Conservation (phyloP, 2,329 filamentous ascomycete genomes). For the Botrytis fabae region DNA sequence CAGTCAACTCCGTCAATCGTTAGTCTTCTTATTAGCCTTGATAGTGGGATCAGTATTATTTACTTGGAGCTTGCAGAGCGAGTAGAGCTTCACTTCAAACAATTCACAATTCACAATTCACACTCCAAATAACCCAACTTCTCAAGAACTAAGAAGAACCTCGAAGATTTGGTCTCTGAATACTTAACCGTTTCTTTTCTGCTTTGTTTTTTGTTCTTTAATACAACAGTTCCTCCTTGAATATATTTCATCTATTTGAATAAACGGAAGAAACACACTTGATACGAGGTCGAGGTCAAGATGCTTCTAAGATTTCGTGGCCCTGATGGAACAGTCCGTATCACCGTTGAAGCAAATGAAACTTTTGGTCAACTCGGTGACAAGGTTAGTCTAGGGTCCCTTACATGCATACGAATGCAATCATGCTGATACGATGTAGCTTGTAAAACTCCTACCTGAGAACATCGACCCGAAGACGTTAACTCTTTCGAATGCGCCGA, state of each 20-base stretch:
- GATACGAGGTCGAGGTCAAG: conserved; percentile 21
- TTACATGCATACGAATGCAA: background rate
- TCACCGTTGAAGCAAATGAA: conserved; percentile 72
- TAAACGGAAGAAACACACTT: background rate
- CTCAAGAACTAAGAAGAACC: conserved; percentile 10
- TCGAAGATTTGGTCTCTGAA: background rate
- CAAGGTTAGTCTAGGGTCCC: conserved; percentile 45
- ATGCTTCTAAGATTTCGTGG: conserved; percentile 55
- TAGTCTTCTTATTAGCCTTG: background rate
- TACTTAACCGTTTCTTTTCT: background rate
- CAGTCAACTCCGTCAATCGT: background rate
- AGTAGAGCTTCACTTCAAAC: background rate
- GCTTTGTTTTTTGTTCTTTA: background rate
- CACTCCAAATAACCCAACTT: background rate
- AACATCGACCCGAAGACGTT: conserved; percentile 63
- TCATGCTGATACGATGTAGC: conserved; percentile 44
- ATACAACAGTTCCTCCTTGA: background rate
- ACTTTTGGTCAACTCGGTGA: conserved; percentile 66
- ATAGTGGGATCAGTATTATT: conserved; percentile 10
- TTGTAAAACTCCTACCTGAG: conserved; percentile 58
- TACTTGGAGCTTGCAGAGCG: background rate
- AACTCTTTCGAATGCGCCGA: conserved; percentile 61
- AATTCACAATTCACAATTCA: background rate
- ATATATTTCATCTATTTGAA: background rate
- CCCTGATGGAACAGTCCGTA: conserved; percentile 87